These are phyloP conservation scores for Apophysomyces ossiformis DNA, from an alignment of 371 early-diverging fungal species.

Conservation along the genomic window DNA sequence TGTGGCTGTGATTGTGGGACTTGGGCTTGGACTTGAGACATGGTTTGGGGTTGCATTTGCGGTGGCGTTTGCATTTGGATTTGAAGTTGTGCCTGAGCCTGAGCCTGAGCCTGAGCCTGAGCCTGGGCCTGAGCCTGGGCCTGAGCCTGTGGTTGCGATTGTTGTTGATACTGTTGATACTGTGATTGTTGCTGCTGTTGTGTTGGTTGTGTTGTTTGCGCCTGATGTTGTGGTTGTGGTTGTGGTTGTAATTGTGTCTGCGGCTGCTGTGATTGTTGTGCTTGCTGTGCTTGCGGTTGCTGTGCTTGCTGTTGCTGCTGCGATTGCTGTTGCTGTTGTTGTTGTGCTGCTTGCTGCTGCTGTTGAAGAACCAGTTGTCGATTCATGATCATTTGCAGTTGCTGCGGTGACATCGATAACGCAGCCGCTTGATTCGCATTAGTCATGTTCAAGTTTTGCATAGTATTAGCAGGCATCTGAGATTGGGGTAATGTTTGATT, in stretches of 20 bases:
- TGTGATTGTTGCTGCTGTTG: conserved; percentile 16
- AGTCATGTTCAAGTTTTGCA: conserved; percentile 28
- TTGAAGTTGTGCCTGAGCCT: conserved; percentile 23
- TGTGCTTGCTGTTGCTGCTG: conserved; percentile 18
- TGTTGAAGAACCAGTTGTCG: conserved; percentile 40
- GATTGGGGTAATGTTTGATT: conserved; percentile 16
- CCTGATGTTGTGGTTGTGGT: conserved; percentile 17
- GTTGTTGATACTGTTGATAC: conserved; percentile 2
- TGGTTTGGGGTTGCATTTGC: conserved; percentile 16
- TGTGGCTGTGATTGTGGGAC: conserved; percentile 23
- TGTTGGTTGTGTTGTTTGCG: conserved; percentile 1
- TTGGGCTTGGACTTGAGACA: conserved; percentile 23
- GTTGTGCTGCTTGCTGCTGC: conserved; percentile 25
- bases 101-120: conserved; percentile 22
- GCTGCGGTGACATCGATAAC: conserved; percentile 35
- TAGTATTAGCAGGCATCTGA: conserved; percentile 34
- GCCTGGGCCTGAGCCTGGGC: conserved; percentile 19
- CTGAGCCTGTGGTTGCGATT: conserved; percentile 21
- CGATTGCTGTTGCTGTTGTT: conserved; percentile 15
- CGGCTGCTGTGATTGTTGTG: conserved; percentile 8
- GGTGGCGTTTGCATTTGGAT: conserved; percentile 22
- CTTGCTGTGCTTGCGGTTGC: conserved; percentile 26
- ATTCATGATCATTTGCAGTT: conserved; percentile 36
- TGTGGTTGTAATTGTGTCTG: conserved; percentile 9
- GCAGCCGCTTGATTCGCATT: conserved; percentile 20